Evolutionary conservation across 257 asterid genomes (phyloP), one percentile per base, ranked within the genome.

Genomic region (Linaria vulgaris): DNA sequence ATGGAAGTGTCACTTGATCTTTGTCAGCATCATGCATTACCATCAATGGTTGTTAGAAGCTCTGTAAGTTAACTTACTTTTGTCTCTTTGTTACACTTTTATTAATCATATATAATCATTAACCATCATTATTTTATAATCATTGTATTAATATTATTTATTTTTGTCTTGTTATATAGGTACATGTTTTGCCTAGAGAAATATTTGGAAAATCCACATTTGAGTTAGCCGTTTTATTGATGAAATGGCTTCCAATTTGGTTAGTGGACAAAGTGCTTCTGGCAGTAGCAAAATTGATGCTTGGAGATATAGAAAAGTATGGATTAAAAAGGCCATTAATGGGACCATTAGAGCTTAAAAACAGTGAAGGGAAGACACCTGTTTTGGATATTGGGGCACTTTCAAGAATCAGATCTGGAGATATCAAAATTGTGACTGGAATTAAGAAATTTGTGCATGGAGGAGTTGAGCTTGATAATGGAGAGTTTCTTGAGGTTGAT

Each of bases 1-100:
- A 88, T 91, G 98, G 98, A 91, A 67, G 85, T 91, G 31, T 81
- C 88, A 1, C 95, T 91, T 61, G 98, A 91, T 77, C 98, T 91
- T 63, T 83, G 82, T 63, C 85, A 79, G 24, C 86, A 88, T 25
- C 71, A 70, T 50, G 96, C 96, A 14, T 9, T 48, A 66, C 96
- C 98, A 48, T 79, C 85, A 3, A 81, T 91, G 95, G 92, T 88
- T 3, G 92, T 82, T 66, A 78, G 98, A 17, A 83, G 89, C 79
- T 76, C 90, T 5, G 98, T 91, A 54, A 84, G 91, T 72, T 15
- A 12, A 23, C n/a, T 16, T 0, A 23, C 6, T 23, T 24, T 43
- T 59, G 6, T 27, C 34, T 27, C 34, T 2, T 27, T 6, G 19
- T n/a, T 59, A 47, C 15, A 39, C 10, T 6, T 22, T 15, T 37